Conservation (phyloP, 2,329 filamentous ascomycete species). For the Trichoderma arundinaceum region DNA sequence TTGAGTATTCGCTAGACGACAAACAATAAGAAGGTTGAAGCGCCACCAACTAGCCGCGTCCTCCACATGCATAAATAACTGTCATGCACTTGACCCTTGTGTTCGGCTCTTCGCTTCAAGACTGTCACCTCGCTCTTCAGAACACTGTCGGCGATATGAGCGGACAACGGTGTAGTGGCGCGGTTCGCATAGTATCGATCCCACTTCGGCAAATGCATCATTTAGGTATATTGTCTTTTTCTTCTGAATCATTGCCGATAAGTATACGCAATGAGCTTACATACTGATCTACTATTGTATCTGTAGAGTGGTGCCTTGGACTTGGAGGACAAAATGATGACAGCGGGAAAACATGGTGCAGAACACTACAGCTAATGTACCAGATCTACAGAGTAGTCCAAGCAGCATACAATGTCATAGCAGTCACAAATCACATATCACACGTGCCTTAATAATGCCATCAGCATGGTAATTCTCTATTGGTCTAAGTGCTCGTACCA, state of each 20-base stretch:
- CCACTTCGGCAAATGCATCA: background rate
- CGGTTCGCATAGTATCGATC: background rate
- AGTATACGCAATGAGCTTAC: too few relatives aligned
- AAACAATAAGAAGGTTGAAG: slow-evolving; percentile 2
- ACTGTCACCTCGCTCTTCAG: background rate
- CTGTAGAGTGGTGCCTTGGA: too few relatives aligned
- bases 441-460: background rate
- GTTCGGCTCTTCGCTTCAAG: background rate
- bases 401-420: too few relatives aligned
- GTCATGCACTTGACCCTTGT: background rate
- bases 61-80: background rate
- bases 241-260: background rate
- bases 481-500: background rate
- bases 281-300: too few relatives aligned
- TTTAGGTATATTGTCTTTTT: background rate
- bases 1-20: background rate
- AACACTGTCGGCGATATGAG: too few relatives aligned
- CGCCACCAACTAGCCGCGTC: slow-evolving; percentile 1
- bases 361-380: too few relatives aligned
- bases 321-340: too few relatives aligned
- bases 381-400: too few relatives aligned
- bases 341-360: too few relatives aligned
- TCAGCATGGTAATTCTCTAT: background rate
- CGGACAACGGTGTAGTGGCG: background rate
- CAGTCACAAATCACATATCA: too few relatives aligned